Evolutionary conservation across 2,329 filamentous ascomycete genomes (phyloP), one percentile per base, ranked within the genome.

Genomic region (Sporothrix euskadiensis): DNA sequence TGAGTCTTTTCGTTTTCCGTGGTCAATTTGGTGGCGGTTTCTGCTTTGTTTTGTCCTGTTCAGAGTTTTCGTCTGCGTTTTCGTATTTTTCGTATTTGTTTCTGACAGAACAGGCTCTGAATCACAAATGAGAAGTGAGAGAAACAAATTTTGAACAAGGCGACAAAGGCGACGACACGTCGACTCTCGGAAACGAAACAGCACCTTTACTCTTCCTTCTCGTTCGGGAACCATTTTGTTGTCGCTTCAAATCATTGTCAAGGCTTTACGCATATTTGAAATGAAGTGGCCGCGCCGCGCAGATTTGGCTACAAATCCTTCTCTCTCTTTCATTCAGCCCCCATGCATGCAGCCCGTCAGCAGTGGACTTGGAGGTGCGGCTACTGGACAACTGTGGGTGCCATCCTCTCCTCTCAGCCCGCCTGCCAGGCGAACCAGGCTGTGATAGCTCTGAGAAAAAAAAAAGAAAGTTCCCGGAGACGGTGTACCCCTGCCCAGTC

Each of bases 241-340:
- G 32, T 61, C 16, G 19, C 57, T n/a, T 61, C 6, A 16, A 39
- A n/a, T 32, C 1, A 22, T 32, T 12, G 57, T 32, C 57, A 61
- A 61, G 57, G 39, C 57, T 66, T 39, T 44, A n/a, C n/a, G n/a
- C n/a, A n/a, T n/a, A 9, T 66, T n/a, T 39, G 61, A 66, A 66
- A 66, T 66, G 61, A 66, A 66, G 61, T 66, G 61, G 39, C 12
- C 61, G n/a, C 61, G n/a, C 47, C 61, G 39, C 47, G 61, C 61
- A 66, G 61, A 59, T 35, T 59, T 59, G 30, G 56, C n/a, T 47
- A n/a, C 39, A 30, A 47, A 66, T 44, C 61, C 61, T 66, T 39
- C 8, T n/a, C 5, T 22, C n/a, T 10, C 39, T 47, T 47, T 26
- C 14, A 10, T 44, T 47, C 61, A 66, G 61, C 61, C 61, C 59